Evolutionary conservation across 805 yeast genomes (phyloP).

Genomic region (Nakazawaea siamensis): DNA sequence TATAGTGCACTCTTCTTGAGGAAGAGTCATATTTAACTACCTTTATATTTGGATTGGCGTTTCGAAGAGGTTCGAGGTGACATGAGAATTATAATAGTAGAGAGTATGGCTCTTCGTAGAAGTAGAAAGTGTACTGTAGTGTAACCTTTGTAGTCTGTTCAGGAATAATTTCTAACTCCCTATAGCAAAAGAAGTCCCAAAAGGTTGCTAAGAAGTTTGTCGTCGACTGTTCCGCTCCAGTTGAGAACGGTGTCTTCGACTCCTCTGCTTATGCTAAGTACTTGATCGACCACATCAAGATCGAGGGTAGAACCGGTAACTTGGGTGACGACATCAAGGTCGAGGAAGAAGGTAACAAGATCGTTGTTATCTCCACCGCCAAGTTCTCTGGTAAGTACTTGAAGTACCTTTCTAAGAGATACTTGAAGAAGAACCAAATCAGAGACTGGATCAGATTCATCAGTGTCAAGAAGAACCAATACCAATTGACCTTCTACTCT

Average conservation of each 20-base stretch:
- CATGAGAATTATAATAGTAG: too few relatives aligned
- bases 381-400: constrained; percentile 99
- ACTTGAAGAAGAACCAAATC: constrained; percentile 99
- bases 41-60: too few relatives aligned
- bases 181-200: constrained; percentile 67
- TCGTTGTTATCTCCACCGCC: constrained; percentile 82
- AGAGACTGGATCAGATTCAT: constrained; percentile 99
- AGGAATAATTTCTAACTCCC: too few relatives aligned
- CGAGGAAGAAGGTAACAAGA: constrained; percentile 78
- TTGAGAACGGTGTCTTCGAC: constrained; percentile 95
- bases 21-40: constrained; percentile 13
- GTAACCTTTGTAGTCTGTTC: too few relatives aligned
- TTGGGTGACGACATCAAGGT: constrained; percentile 92
- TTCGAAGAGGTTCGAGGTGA: too few relatives aligned
- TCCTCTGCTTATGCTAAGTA: constrained; percentile 95
- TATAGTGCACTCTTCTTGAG: constrained; percentile 12
- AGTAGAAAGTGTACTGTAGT: neutral
- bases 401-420: constrained; percentile 99
- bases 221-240: constrained; percentile 96
- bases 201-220: constrained; percentile 81
- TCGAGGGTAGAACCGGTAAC: constrained; percentile 94
- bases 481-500: constrained; percentile 98
- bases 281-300: constrained; percentile 98
- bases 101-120: constrained; percentile 40
- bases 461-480: constrained; percentile 89